These are phyloP conservation scores for Saprolegnia parasitica DNA, from an alignment of 352 stramenopile genomes.

Conservation along the genomic window DNA sequence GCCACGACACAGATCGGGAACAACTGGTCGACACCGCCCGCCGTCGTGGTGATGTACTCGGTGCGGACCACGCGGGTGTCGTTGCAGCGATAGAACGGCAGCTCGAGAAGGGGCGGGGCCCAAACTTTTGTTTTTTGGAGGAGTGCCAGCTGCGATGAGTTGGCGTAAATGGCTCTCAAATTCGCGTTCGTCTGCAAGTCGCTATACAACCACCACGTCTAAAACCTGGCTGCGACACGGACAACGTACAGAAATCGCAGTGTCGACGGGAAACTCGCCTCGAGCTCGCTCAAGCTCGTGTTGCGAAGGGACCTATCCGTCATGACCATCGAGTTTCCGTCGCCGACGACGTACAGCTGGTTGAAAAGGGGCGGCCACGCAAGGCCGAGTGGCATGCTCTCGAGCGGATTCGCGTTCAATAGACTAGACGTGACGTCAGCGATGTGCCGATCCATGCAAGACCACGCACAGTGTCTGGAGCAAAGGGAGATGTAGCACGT, in stretches of 20 bases:
- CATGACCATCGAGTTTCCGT: not conserved
- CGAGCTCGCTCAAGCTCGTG: slow-evolving; percentile 44
- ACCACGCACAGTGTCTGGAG: slow-evolving; percentile 37
- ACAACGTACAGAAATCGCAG: slow-evolving; percentile 40
- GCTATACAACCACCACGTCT: slow-evolving; percentile 22
- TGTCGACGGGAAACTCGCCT: slow-evolving; percentile 33
- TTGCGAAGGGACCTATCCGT: slow-evolving; percentile 38
- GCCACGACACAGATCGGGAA: not conserved
- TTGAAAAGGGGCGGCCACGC: slow-evolving; percentile 1
- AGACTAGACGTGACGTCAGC: slow-evolving; percentile 30
- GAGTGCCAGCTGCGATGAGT: not conserved
- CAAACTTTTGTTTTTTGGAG: not conserved
- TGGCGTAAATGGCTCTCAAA: slow-evolving; percentile 34
- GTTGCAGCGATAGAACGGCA: slow-evolving; percentile 23
- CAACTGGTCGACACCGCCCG: too few species aligned
- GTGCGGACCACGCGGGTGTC: slow-evolving; percentile 28
- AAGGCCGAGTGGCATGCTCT: not conserved
- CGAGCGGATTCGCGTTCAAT: slow-evolving; percentile 26
- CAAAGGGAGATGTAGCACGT: slow-evolving; percentile 32
- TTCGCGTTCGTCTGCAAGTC: slow-evolving; percentile 40
- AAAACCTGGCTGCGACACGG: not conserved
- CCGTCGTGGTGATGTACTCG: slow-evolving; percentile 29
- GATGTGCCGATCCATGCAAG: too few species aligned
- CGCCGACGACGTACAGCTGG: not conserved
- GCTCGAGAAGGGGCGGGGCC: too few species aligned